Base-by-base conservation (phyloP, 768 basidiomycete species). In the Phlegmacium glaucopus region DNA sequence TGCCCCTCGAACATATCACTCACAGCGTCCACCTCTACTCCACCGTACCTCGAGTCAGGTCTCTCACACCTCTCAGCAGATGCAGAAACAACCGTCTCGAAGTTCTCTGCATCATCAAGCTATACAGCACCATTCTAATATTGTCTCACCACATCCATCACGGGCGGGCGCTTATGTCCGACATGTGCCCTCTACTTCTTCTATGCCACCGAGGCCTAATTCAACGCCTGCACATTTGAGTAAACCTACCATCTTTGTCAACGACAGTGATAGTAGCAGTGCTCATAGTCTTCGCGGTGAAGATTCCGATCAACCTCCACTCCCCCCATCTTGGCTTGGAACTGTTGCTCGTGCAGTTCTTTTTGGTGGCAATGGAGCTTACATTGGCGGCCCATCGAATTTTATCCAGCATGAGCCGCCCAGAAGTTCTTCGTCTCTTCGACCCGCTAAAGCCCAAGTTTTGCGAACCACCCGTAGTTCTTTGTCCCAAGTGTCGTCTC, bases 321-420 rank as follows among this genome's bases (percentile, higher is more conserved):
- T 87, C 27, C 85, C 86, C 4, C 61, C 71, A 7, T 78, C 78
- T n/a, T 89, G 87, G 87, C 66, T 88, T 17, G 82, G 85, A 58
- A 77, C 72, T 1, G 83, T 88, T n/a, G 74, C 84, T 8, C 79
- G 75, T 45, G 84, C 84, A 0, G 71, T 88, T 8, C 66, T 82
- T n/a, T 74, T 75, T 38, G 78, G 79, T 15, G 75, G 75, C 3
- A 60, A 67, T 29, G 77, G 71, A 4, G 67, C 74, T 1, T 70
- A 73, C 50, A 61, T 77, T 4, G 73, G 78, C 16, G 72, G 76
- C 0, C 75, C 73, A 9, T 34, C 64, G n/a, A 47, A 52, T 22
- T 22, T 12, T 45, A 48, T 35, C 46, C 36, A 16, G 32, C 29
- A 50, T 9, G 39, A 17, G 18, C 18, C 48, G 12, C 41, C 55